These are phyloP conservation scores for Porogramme epimiltina DNA, from an alignment of 1,284 basidiomycete species.

Conservation along the genomic window DNA sequence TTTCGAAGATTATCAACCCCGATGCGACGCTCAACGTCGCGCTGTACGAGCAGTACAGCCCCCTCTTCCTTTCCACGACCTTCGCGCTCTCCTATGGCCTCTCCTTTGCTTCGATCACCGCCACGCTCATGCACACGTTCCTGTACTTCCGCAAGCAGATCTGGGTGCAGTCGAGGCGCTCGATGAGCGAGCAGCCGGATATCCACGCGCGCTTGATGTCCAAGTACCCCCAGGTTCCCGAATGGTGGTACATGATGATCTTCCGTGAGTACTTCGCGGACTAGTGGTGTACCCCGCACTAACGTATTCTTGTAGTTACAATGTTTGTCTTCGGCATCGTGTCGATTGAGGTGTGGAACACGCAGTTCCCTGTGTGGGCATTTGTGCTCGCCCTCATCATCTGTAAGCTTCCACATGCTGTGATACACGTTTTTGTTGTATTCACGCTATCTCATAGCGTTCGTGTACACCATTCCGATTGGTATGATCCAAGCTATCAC, in stretches of 20 bases:
- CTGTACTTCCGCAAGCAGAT: conserved; percentile 86
- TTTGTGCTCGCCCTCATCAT: conserved; percentile 46
- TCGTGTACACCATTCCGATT: conserved; percentile 63
- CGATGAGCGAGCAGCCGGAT: conserved; percentile 78
- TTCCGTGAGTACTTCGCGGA: conserved; percentile 30
- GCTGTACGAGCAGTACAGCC: conserved; percentile 58
- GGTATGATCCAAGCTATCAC: conserved; percentile 72
- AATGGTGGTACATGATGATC: conserved; percentile 70
- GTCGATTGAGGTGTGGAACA: conserved; percentile 69
- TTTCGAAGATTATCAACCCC: conserved; percentile 52
- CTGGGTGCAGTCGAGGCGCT: conserved; percentile 62
- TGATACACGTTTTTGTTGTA: not conserved
- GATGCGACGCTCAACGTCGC: conserved; percentile 54
- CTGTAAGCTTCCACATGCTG: conserved; percentile 19
- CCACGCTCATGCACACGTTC: conserved; percentile 71
- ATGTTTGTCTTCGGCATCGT: conserved; percentile 68
- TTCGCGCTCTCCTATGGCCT: conserved; percentile 69
- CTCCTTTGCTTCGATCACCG: conserved; percentile 61
- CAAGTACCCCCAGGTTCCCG: conserved; percentile 70
- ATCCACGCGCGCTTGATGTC: conserved; percentile 86
- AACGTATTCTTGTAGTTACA: conserved; percentile 37
- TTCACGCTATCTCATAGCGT: conserved; percentile 32
- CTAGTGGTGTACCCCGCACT: not conserved
- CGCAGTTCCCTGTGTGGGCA: conserved; percentile 67
- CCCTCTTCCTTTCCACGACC: conserved; percentile 65